Conservation (phyloP, 2,329 filamentous ascomycete species). For the Stagonosporopsis chrysanthemi region DNA sequence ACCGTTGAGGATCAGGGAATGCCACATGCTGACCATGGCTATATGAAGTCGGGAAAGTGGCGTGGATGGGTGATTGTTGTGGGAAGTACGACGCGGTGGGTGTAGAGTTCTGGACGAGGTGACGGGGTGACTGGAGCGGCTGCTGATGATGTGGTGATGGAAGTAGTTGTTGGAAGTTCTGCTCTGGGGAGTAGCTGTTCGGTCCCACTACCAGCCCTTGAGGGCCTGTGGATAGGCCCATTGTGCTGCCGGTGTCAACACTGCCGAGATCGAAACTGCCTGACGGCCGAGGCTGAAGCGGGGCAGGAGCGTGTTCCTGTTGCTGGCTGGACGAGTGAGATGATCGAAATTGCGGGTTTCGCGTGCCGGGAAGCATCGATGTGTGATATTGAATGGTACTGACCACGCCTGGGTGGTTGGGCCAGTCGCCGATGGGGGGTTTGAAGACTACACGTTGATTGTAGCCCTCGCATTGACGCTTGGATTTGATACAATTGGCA, state of each 20-base stretch:
- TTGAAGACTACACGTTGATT: slow-evolving; percentile 84
- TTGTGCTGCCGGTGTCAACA: slow-evolving; percentile 20
- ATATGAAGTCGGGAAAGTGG: slow-evolving; percentile 34
- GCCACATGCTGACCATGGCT: slow-evolving; percentile 25
- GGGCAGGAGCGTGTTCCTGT: slow-evolving; percentile 31
- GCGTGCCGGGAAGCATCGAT: slow-evolving; percentile 48
- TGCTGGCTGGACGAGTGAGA: slow-evolving; percentile 24
- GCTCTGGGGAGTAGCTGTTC: slow-evolving; percentile 34
- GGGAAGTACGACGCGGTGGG: slow-evolving; percentile 44
- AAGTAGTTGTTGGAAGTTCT: slow-evolving; percentile 40
- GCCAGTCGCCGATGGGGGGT: slow-evolving; percentile 67
- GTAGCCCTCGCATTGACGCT: slow-evolving; percentile 83
- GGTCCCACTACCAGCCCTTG: slow-evolving; percentile 26
- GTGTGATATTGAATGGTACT: slow-evolving; percentile 49
- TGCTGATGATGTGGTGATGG: slow-evolving; percentile 44
- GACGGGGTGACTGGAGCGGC: slow-evolving; percentile 40
- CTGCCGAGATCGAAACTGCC: slow-evolving; percentile 30
- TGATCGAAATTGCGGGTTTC: slow-evolving; percentile 29
- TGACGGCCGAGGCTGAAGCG: slow-evolving; percentile 41
- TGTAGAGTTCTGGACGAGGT: slow-evolving; percentile 39
- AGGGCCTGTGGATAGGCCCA: slow-evolving; percentile 19
- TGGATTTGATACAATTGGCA: slow-evolving; percentile 86
- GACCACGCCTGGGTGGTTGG: slow-evolving; percentile 47
- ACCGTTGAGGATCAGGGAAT: slow-evolving; percentile 34
- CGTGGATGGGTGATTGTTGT: slow-evolving; percentile 39